Evolutionary conservation across 2,329 filamentous ascomycete species (phyloP), one percentile per base, ranked within the genome.

Genomic region (Sporothrix brasiliensis): DNA sequence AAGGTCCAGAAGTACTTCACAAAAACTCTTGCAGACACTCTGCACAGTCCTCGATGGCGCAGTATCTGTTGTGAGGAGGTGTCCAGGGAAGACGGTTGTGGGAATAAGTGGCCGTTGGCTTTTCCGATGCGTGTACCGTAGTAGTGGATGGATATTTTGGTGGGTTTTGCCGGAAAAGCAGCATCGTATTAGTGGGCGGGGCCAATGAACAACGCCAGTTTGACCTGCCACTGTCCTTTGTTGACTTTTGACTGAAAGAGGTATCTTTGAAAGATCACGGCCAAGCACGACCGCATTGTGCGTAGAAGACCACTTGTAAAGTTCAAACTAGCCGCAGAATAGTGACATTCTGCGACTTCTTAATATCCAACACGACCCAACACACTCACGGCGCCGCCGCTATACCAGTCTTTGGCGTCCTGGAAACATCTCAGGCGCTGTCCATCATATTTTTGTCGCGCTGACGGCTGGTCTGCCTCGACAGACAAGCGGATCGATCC

Each of bases 371-470:
- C 14, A 68, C 44, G 52, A 21, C 52, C 21, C 63, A 53, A n/a
- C 63, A 67, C 47, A 53, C 53, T 67, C 53, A 67, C 63, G 27
- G 53, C 47, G 63, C 53, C 63, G 63, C 53, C 49, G 19, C 47
- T 27, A 13, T 49, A 24, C 24, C 63, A 3, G 63, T 67, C 14
- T 67, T 52, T 41, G 49, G 53, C 49, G 63, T 49, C 24, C 30
- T 67, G 3, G 87, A 87, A 72, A 89, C 87, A 2, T 88, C 86
- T 0, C 86, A 87, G 3, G 85, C 85, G 2, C 79, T 88, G 6
- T 87, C 86, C 75, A 91, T 92, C 76, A 97, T 97, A 78, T 97
- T 96, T 84, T 97, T 72, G 96, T 96, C 78, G 89, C 93, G 0
- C 87, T 97, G 6, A 88, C 92, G 27, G 87, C 90, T 72, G 88